phyloP scores from a whole-genome alignment of 257 asterid species.

The Nicotiana attenuata region DNA sequence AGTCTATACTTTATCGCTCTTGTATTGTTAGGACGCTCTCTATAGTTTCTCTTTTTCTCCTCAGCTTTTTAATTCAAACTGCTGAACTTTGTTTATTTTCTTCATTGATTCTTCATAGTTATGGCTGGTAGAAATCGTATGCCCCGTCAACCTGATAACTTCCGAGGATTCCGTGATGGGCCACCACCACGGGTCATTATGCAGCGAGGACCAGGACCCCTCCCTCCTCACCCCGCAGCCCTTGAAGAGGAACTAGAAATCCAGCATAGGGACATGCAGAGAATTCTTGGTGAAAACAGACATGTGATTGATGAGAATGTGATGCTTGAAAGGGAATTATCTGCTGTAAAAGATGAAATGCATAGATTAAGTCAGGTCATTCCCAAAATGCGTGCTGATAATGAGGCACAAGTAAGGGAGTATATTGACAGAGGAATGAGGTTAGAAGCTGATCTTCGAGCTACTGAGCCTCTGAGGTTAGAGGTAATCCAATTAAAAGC shows the following conservation, averaged over 20 bases:
- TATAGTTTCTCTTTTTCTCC: neutral
- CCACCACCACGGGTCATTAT: slow-evolving; percentile 30
- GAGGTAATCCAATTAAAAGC: slow-evolving; percentile 59
- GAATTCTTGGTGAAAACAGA: slow-evolving; percentile 61
- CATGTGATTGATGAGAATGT: slow-evolving; percentile 74
- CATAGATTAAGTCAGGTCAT: slow-evolving; percentile 59
- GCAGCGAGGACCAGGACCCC: slow-evolving; percentile 44
- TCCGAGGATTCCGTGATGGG: slow-evolving; percentile 45
- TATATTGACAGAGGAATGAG: slow-evolving; percentile 64
- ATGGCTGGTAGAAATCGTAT: slow-evolving; percentile 80
- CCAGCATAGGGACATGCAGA: slow-evolving; percentile 74
- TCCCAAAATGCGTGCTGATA: slow-evolving; percentile 60
- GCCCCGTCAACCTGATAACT: slow-evolving; percentile 48
- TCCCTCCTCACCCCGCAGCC: slow-evolving; percentile 56
- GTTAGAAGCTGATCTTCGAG: slow-evolving; percentile 72
- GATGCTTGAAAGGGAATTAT: slow-evolving; percentile 73
- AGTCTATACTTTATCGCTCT: neutral
- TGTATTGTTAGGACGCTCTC: neutral
- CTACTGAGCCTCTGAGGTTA: slow-evolving; percentile 54
- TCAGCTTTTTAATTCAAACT: neutral
- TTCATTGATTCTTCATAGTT: neutral
- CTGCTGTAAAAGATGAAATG: slow-evolving; percentile 77
- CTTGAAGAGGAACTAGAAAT: slow-evolving; percentile 81
- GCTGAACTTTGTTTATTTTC: neutral
- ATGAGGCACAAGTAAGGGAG: slow-evolving; percentile 73